phyloP scores from a whole-genome alignment of 140 eudicot species.

The Ambrosia hybrid region DNA sequence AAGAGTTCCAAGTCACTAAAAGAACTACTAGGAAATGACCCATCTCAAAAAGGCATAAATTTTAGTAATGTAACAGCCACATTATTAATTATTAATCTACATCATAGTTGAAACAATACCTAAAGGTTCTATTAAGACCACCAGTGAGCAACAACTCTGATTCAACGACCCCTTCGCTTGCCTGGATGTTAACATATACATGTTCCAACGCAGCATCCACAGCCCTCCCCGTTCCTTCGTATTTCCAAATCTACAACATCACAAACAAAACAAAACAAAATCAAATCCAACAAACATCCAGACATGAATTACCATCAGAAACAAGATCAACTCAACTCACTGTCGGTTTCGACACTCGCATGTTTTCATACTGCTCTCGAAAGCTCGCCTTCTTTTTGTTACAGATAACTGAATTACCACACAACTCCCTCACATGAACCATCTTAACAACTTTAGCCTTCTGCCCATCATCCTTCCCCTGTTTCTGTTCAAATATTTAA shows the following conservation, averaged over 20 bases:
- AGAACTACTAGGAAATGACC: not conserved
- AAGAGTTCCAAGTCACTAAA: not conserved
- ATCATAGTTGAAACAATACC: constrained; percentile 39
- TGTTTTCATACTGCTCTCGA: constrained; percentile 53
- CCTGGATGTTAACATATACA: constrained; percentile 38
- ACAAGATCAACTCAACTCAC: constrained; percentile 28
- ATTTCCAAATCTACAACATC: constrained; percentile 66
- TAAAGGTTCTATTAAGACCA: constrained; percentile 44
- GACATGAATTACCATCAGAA: not conserved
- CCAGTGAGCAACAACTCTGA: constrained; percentile 64
- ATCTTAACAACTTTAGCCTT: constrained; percentile 42
- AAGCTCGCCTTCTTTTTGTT: constrained; percentile 54
- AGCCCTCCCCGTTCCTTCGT: constrained; percentile 43
- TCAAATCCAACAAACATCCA: not conserved
- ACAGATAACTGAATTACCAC: constrained; percentile 47
- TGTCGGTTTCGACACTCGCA: constrained; percentile 60
- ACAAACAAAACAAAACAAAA: constrained; percentile 6
- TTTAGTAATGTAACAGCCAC: constrained; percentile 1
- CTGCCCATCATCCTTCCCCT: constrained; percentile 29
- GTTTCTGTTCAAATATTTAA: constrained; percentile 41
- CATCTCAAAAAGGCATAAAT: not conserved
- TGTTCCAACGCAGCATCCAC: constrained; percentile 61
- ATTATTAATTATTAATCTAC: not conserved
- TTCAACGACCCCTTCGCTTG: constrained; percentile 45
- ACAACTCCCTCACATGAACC: constrained; percentile 66